These are phyloP conservation scores for Dryas drummondii DNA, from an alignment of 306 rosid genomes.

Conservation along the genomic window DNA sequence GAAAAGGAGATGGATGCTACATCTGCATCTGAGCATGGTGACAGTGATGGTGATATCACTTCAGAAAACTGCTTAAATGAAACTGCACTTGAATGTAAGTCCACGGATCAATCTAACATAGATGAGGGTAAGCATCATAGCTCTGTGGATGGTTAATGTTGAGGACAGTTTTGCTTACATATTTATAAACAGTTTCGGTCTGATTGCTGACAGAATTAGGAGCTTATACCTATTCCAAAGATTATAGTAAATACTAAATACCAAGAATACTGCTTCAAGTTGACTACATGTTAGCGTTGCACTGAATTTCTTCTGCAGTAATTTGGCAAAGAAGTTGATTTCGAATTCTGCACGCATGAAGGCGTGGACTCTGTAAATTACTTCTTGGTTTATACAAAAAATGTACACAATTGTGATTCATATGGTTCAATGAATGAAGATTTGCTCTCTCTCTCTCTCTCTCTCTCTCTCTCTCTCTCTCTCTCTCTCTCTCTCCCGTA, in stretches of 20 bases:
- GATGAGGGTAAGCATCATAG: conserved; percentile 28
- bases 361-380: neutral
- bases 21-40: conserved; percentile 63
- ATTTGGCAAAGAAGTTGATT: neutral
- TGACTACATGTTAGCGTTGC: neutral
- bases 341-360: neutral
- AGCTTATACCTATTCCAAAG: neutral
- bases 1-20: conserved; percentile 68
- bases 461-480: neutral
- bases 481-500: no score
- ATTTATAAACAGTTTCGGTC: neutral
- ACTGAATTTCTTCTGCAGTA: neutral
- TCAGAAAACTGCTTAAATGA: conserved; percentile 21
- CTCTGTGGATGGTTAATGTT: conserved; percentile 27
- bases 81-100: conserved; percentile 12
- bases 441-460: neutral
- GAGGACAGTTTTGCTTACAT: conserved; percentile 16
- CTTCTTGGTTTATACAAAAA: neutral
- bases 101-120: conserved; percentile 23
- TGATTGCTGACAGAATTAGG: neutral
- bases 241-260: neutral
- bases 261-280: neutral
- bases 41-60: conserved; percentile 33
- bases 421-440: neutral
- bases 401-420: neutral